Percentiles rank a stretch among this genome's conserved stretches.
These are phyloP conservation scores for Pseudogymnoascus sp. DNA, from an alignment of 2,329 filamentous ascomycete genomes.

Conservation along the genomic window DNA sequence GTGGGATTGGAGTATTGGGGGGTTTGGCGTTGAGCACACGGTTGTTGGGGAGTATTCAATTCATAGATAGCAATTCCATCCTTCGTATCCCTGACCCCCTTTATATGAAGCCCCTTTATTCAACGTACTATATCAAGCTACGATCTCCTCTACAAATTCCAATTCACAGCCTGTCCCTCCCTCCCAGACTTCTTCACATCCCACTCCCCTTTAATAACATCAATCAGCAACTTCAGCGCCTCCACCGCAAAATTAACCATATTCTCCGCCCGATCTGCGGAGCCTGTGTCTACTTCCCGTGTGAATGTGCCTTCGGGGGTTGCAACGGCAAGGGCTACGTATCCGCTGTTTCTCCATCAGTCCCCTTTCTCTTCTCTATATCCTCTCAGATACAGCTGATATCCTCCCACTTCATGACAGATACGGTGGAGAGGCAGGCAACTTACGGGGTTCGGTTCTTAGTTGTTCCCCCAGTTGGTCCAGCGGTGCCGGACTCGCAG, in stretches of 20 bases:
- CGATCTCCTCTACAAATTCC: not conserved
- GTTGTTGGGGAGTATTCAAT: not conserved
- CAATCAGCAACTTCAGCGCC: conserved; percentile 47
- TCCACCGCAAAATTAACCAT: conserved; percentile 57
- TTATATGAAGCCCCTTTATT: not conserved
- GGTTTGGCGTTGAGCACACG: not conserved
- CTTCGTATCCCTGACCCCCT: not conserved
- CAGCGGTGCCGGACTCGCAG: conserved; percentile 56
- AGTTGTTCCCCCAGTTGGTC: conserved; percentile 50
- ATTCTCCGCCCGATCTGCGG: conserved; percentile 49
- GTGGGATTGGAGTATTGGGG: not conserved
- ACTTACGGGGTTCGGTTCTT: conserved; percentile 48
- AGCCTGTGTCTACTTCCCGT: conserved; percentile 49
- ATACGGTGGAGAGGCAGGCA: conserved; percentile 11
- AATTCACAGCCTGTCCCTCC: not conserved
- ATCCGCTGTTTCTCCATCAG: conserved; percentile 38
- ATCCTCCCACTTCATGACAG: not conserved
- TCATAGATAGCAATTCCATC: not conserved
- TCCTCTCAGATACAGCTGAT: not conserved
- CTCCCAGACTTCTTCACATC: not conserved
- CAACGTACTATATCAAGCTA: not conserved
- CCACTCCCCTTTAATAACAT: conserved; percentile 40
- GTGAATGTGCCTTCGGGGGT: conserved; percentile 43
- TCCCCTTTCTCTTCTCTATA: not conserved
- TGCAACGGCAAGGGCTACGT: conserved; percentile 56